Conservation (phyloP, 2,329 filamentous ascomycete genomes). For the Aspergillus caelatus region DNA sequence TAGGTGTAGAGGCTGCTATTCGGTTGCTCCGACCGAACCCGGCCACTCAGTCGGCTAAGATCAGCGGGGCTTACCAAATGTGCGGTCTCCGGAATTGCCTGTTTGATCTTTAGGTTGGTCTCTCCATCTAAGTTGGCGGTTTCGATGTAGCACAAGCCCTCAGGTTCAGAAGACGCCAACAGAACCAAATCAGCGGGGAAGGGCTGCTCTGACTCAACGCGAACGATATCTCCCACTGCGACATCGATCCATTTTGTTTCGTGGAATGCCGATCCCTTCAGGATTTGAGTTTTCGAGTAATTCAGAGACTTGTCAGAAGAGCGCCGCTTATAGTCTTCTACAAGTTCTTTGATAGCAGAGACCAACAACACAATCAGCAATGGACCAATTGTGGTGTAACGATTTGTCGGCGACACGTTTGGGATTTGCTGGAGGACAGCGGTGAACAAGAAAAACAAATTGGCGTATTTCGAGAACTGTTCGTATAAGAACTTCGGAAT, state of each 20-base stretch:
- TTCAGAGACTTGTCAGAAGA: slow-evolving; percentile 85
- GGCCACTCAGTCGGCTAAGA: slow-evolving; percentile 80
- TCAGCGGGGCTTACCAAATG: slow-evolving; percentile 84
- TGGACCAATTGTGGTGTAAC: slow-evolving; percentile 95
- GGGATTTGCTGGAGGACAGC: slow-evolving; percentile 94
- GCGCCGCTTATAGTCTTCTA: slow-evolving; percentile 91
- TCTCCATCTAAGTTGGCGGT: slow-evolving; percentile 97
- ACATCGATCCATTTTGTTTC: slow-evolving; percentile 94
- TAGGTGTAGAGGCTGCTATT: slow-evolving; percentile 99
- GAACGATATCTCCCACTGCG: slow-evolving; percentile 85
- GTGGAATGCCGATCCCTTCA: slow-evolving; percentile 81
- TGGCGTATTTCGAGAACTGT: slow-evolving; percentile 99
- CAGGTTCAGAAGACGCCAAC: slow-evolving; percentile 91
- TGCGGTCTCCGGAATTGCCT: slow-evolving; percentile 89
- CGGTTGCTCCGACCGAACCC: slow-evolving; percentile 90
- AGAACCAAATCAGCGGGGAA: slow-evolving; percentile 94
- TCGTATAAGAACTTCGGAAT: slow-evolving; percentile 96
- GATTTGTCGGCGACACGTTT: slow-evolving; percentile 89
- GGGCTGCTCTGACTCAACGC: slow-evolving; percentile 90
- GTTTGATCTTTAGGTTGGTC: slow-evolving; percentile 98
- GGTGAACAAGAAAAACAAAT: slow-evolving; percentile 98
- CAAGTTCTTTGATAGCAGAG: slow-evolving; percentile 91
- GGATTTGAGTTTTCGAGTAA: slow-evolving; percentile 78
- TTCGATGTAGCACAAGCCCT: slow-evolving; percentile 97
- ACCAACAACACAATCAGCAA: slow-evolving; percentile 85